phyloP scores from a whole-genome alignment of 768 basidiomycete genomes.

The Hypsizygus marmoreus region DNA sequence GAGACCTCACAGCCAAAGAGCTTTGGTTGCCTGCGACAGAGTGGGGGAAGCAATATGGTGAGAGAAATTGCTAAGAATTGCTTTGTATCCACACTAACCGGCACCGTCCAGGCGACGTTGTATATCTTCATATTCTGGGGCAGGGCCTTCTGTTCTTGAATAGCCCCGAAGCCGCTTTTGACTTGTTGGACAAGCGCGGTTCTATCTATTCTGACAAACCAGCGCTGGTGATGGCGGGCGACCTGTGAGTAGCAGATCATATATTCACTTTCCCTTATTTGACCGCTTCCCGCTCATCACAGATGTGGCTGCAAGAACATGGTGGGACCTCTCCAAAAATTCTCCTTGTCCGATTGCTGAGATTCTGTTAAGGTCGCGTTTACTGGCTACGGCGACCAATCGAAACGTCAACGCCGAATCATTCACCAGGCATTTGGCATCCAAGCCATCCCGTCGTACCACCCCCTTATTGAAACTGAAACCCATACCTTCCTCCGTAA shows the following conservation, averaged over 20 bases:
- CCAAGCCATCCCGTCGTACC: slow-evolving; percentile 54
- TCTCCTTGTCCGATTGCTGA: not conserved
- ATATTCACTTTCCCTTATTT: slow-evolving; percentile 5
- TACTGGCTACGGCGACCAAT: slow-evolving; percentile 63
- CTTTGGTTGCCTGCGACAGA: slow-evolving; percentile 62
- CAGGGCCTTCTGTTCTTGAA: slow-evolving; percentile 71
- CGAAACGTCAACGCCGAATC: slow-evolving; percentile 65
- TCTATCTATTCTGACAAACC: slow-evolving; percentile 78
- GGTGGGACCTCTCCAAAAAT: slow-evolving; percentile 34
- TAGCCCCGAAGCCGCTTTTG: slow-evolving; percentile 55
- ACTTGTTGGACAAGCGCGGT: slow-evolving; percentile 71
- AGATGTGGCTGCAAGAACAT: slow-evolving; percentile 70
- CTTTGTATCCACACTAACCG: not conserved
- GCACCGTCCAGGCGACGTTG: slow-evolving; percentile 52
- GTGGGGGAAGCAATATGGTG: slow-evolving; percentile 69
- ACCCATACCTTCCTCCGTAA: slow-evolving; percentile 59
- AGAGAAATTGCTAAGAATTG: slow-evolving; percentile 15
- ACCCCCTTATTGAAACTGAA: slow-evolving; percentile 56
- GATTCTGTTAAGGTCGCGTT: slow-evolving; percentile 52
- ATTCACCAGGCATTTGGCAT: slow-evolving; percentile 65
- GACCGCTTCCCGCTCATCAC: slow-evolving; percentile 19
- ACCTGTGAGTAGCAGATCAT: slow-evolving; percentile 51
- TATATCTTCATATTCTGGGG: slow-evolving; percentile 65
- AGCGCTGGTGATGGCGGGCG: slow-evolving; percentile 65
- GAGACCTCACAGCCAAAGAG: slow-evolving; percentile 59